These are phyloP conservation scores for Arachis stenosperma DNA, from an alignment of 306 rosid species.

Conservation along the genomic window DNA sequence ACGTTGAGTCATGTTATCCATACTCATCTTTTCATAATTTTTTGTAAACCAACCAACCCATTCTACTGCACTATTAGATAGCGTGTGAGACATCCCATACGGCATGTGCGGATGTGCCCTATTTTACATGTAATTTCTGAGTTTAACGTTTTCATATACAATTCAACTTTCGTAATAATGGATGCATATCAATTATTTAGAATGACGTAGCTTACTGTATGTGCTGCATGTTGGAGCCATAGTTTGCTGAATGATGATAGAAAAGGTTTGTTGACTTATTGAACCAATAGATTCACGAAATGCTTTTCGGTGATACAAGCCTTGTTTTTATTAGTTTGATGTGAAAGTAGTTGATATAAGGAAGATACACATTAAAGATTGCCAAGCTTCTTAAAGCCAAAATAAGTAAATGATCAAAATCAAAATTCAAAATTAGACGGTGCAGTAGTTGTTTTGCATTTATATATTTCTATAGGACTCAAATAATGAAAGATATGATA, in stretches of 20 bases:
- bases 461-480: not conserved
- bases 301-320: constrained; percentile 7
- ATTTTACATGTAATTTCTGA: no score
- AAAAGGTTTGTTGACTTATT: not conserved
- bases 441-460: not conserved
- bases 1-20: not conserved
- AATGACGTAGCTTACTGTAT: not conserved
- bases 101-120: no score
- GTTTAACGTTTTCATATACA: not conserved
- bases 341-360: not conserved
- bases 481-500: not conserved
- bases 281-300: not conserved
- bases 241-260: not conserved
- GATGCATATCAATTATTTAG: not conserved
- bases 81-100: no score
- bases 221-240: not conserved
- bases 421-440: constrained; percentile 20
- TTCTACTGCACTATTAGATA: no score
- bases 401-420: not conserved
- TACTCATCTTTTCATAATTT: no score
- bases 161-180: not conserved
- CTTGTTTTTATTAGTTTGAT: not conserved
- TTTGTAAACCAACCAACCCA: no score
- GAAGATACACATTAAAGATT: not conserved
- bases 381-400: not conserved